Evolutionary conservation across 2,329 filamentous ascomycete species (phyloP).

Genomic region (Graphiopsis chlorocephala): DNA sequence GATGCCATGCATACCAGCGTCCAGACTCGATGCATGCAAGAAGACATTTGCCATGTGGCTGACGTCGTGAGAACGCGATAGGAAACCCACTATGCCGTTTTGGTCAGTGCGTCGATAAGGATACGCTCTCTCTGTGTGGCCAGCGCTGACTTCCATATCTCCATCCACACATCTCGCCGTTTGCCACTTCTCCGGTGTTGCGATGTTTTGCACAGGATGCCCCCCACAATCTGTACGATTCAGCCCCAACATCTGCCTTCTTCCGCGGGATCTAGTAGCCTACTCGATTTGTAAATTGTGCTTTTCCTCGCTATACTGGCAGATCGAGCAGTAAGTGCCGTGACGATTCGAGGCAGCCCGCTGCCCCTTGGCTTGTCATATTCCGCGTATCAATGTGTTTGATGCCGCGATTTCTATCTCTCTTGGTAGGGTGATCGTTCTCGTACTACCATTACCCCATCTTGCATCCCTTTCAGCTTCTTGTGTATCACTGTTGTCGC

Average conservation of each 20-base stretch:
- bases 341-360: background rate
- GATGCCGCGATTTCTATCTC: background rate
- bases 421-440: background rate
- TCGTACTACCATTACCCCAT: background rate
- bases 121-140: slow-evolving; percentile 10
- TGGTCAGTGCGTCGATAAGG: slow-evolving; percentile 14
- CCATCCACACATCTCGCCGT: background rate
- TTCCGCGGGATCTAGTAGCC: slow-evolving; percentile 9
- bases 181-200: background rate
- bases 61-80: background rate
- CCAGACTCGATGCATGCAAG: background rate
- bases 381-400: background rate
- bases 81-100: slow-evolving; percentile 8
- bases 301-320: slow-evolving; percentile 3
- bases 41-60: background rate
- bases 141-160: slow-evolving; percentile 2
- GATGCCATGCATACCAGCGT: background rate
- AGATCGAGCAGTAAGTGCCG: background rate
- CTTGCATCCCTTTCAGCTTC: background rate
- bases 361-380: background rate
- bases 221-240: background rate
- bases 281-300: background rate
- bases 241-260: background rate
- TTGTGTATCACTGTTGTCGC: background rate
- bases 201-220: background rate